Evolutionary conservation across 495 filamentous ascomycete species (phyloP).

Genomic region (Aeminium ludgeri): DNA sequence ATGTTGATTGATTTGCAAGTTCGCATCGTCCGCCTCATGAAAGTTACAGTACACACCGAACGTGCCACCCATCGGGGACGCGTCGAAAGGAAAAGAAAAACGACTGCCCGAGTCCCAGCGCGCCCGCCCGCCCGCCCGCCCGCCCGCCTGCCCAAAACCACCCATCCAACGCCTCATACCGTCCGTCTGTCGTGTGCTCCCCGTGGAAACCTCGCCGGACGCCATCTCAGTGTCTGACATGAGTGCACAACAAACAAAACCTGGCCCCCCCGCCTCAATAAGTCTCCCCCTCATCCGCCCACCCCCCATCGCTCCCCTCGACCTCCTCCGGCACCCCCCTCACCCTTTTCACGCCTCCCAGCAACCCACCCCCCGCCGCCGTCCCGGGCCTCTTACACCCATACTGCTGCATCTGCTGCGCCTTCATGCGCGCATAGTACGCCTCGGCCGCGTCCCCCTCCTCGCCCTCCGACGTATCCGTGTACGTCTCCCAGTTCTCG

Average conservation of each 20-base stretch:
- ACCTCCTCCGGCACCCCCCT: conserved; percentile 16
- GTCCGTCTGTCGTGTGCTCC: background rate
- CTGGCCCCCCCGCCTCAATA: conserved; percentile 5
- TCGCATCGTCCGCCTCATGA: too few species aligned
- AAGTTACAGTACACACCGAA: too few species aligned
- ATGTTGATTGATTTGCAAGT: too few species aligned
- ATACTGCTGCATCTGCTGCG: conserved; percentile 23
- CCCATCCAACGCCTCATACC: background rate
- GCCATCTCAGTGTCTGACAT: too few species aligned
- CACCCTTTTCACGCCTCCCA: conserved; percentile 16
- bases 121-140: too few species aligned
- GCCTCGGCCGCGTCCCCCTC: conserved; percentile 49
- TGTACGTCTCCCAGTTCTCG: conserved; percentile 93
- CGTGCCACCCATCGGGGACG: too few species aligned
- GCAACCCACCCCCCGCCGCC: conserved; percentile 19
- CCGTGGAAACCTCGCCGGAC: too few species aligned
- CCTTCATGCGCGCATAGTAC: conserved; percentile 58
- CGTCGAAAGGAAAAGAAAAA: too few species aligned
- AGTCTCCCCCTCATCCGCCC: conserved; percentile 26
- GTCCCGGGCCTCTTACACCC: conserved; percentile 32
- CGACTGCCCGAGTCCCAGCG: too few species aligned
- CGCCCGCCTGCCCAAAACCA: background rate
- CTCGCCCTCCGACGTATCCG: conserved; percentile 42
- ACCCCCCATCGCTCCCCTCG: conserved; percentile 27
- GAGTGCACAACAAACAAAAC: too few species aligned